These are phyloP conservation scores for Aspergillus brasiliensis DNA, from an alignment of 2,329 filamentous ascomycete species.

Conservation along the genomic window DNA sequence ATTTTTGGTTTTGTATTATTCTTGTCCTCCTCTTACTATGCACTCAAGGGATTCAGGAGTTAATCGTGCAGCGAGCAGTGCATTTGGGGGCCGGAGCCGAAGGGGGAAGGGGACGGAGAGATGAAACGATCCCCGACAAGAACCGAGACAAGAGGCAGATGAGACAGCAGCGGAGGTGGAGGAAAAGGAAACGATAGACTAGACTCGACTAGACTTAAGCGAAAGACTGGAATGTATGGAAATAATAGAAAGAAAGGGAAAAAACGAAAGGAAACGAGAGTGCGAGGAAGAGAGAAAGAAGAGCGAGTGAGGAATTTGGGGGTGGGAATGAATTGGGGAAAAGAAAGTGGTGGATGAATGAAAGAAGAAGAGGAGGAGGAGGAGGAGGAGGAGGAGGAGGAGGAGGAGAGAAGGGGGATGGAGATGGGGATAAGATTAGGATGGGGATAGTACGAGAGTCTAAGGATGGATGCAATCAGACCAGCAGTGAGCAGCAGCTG, in stretches of 20 bases:
- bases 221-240: slow-evolving; percentile 5
- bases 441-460: not conserved
- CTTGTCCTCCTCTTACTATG: not conserved
- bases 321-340: not conserved
- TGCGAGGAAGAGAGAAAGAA: slow-evolving; percentile 7
- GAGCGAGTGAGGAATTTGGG: not conserved
- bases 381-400: slow-evolving; percentile 6
- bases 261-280: slow-evolving; percentile 9
- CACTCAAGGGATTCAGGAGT: slow-evolving; percentile 13
- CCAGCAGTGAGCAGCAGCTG: slow-evolving; percentile 27
- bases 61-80: slow-evolving; percentile 13
- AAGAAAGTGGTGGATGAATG: too few relatives aligned
- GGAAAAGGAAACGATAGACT: slow-evolving; percentile 16
- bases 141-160: slow-evolving; percentile 17
- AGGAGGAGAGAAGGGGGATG: slow-evolving; percentile 2
- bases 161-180: slow-evolving; percentile 15
- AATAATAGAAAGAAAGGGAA: slow-evolving; percentile 8
- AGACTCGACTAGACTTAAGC: slow-evolving; percentile 1
- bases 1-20: not conserved
- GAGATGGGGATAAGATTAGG: not conserved
- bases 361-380: slow-evolving; percentile 10
- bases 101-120: slow-evolving; percentile 14
- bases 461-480: not conserved
- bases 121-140: slow-evolving; percentile 15
- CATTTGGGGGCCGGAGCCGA: slow-evolving; percentile 13